Conservation (phyloP, 78 protist species). For the Dictyostelium intermedium region DNA sequence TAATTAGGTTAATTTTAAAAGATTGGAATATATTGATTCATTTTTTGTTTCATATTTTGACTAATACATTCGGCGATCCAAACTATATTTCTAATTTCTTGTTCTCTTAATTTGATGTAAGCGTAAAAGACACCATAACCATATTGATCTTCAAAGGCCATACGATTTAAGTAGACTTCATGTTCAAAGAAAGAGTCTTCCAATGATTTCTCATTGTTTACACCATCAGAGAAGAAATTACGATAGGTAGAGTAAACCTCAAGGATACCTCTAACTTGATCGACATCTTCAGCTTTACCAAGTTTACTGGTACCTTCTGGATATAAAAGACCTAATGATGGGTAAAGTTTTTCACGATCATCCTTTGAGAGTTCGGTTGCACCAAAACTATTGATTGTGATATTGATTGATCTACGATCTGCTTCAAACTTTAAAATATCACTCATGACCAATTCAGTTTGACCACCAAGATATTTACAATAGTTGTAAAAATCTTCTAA, state of each 20-base stretch:
- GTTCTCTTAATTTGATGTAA: constrained; percentile 95
- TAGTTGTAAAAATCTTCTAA: constrained; percentile 97
- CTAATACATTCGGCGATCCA: constrained; percentile 99
- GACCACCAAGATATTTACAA: constrained; percentile 91
- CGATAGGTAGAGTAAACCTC: constrained; percentile 86
- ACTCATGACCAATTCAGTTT: constrained; percentile 90
- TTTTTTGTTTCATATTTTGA: constrained; percentile 90
- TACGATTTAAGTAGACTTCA: constrained; percentile 87
- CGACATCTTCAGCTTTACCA: constrained; percentile 89
- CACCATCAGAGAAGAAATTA: constrained; percentile 80
- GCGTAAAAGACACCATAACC: constrained; percentile 95
- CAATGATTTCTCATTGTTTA: constrained; percentile 82
- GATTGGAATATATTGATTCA: constrained; percentile 90
- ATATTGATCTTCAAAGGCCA: constrained; percentile 93
- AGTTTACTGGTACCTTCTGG: constrained; percentile 92
- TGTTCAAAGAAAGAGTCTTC: constrained; percentile 94
- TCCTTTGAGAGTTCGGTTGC: constrained; percentile 90
- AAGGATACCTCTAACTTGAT: constrained; percentile 85
- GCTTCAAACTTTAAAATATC: constrained; percentile 96
- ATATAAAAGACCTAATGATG: constrained; percentile 86
- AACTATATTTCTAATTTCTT: constrained; percentile 96
- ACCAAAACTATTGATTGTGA: constrained; percentile 96
- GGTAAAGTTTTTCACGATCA: constrained; percentile 91
- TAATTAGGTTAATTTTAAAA: constrained; percentile 51
- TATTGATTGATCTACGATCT: constrained; percentile 96